Base-by-base conservation (phyloP, 2,329 filamentous ascomycete species). In the Aspergillus sojae region DNA sequence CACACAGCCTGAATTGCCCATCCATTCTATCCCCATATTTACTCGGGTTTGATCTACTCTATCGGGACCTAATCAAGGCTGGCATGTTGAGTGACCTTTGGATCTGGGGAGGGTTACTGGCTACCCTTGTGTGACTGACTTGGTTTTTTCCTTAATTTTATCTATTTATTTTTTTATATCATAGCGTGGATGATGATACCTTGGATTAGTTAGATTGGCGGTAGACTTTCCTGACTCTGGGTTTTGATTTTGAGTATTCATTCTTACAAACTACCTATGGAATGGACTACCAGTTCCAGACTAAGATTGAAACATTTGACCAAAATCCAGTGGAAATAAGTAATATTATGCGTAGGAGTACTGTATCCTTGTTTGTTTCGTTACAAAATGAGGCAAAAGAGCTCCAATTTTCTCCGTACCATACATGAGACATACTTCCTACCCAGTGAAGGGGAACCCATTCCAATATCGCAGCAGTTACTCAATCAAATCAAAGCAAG, bases 371-470 rank as follows among this genome's bases (percentile, higher is more conserved):
- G 48, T 34, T 58, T 34, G 12, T 26, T 23, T 23, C 43, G 11
- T n/a, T 36, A 46, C 6, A 45, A 50, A 55, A 36, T 43, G n/a
- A 62, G 45, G 23, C 45, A 58, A 45, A 60, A 45, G 61, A 61
- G 57, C 62, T 69, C 68, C 66, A 64, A 68, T 71, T 71, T 71
- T 71, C 67, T 70, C 68, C 68, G 62, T 71, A 73, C 67, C 68
- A 70, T 72, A 72, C 71, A 73, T 55, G 52, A 65, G 59, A 67
- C 63, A 63, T 63, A 61, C 63, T 65, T 65, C 63, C 59, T 67
- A 66, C 58, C 63, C 28, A 58, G 62, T 62, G 30, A 69, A 66
- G 59, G 60, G 32, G 57, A 65, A 61, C 63, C 67, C 52, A 55
- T 65, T 66, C 60, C 63, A 54, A 62, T 67, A 69, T 63, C 63